A percentile compares a stretch with the other conserved stretches of the same genome.
phyloP scores from a whole-genome alignment of 305 asterid genomes.

The Fraxinus paxiana region DNA sequence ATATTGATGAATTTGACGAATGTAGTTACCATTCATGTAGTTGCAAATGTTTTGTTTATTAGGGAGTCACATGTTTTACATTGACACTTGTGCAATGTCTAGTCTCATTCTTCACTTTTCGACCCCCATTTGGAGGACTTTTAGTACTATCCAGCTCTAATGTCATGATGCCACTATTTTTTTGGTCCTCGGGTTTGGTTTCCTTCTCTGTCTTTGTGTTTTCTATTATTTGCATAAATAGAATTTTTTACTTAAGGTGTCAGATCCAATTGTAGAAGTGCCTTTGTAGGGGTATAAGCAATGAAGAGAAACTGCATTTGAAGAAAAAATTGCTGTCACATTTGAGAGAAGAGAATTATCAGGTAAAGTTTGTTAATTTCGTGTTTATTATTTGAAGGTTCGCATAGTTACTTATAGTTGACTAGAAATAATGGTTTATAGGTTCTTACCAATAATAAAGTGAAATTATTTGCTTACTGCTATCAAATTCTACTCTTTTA shows the following conservation, averaged over 20 bases:
- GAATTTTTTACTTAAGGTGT: conserved; percentile 11
- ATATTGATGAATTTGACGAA: neutral
- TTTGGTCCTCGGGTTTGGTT: neutral
- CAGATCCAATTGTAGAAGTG: conserved; percentile 25
- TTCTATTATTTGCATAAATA: neutral
- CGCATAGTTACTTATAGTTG: conserved; percentile 10
- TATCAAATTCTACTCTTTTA: conserved; percentile 11
- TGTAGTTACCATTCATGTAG: neutral
- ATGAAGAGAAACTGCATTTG: conserved; percentile 78
- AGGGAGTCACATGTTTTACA: neutral
- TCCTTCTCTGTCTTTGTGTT: neutral
- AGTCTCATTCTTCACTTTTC: neutral
- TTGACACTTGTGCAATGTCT: neutral
- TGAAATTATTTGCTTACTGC: neutral
- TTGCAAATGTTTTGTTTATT: neutral
- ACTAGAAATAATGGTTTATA: conserved; percentile 20
- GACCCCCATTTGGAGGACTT: neutral
- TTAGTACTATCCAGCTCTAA: conserved; percentile 10
- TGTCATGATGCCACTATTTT: conserved; percentile 2
- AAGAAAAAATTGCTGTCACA: conserved; percentile 77
- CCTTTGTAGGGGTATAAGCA: conserved; percentile 70
- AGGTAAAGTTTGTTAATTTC: conserved; percentile 43
- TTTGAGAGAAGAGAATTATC: conserved; percentile 81
- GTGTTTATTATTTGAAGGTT: conserved; percentile 16
- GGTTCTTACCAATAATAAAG: conserved; percentile 10